Evolutionary conservation across 2,329 filamentous ascomycete genomes (phyloP).

Genomic region (Teratosphaeria pseudoeucalypti): DNA sequence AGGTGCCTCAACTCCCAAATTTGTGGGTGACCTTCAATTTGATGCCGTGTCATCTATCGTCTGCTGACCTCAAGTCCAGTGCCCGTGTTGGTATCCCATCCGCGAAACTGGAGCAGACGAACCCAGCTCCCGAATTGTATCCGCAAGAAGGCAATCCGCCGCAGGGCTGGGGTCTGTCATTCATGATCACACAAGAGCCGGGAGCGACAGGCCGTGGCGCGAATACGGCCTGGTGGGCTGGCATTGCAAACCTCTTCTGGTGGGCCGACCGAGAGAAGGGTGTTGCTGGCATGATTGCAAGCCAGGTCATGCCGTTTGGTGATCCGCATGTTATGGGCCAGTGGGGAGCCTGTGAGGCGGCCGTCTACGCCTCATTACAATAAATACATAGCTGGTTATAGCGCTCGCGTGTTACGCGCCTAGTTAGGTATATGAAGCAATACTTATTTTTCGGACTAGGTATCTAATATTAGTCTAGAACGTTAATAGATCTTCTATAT

Average conservation of each 20-base stretch:
- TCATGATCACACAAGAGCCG: slow-evolving; percentile 25
- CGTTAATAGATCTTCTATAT: too few species aligned
- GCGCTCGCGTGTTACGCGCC: not conserved
- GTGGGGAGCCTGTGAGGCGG: slow-evolving; percentile 24
- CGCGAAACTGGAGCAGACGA: slow-evolving; percentile 26
- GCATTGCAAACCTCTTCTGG: slow-evolving; percentile 30
- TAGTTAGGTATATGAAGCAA: too few species aligned
- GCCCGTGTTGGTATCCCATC: slow-evolving; percentile 22
- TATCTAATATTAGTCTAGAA: too few species aligned
- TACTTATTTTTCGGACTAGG: too few species aligned
- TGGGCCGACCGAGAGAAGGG: slow-evolving; percentile 29
- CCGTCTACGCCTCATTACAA: slow-evolving; percentile 15
- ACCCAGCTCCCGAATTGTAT: slow-evolving; percentile 30
- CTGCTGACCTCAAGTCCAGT: not conserved
- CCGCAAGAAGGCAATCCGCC: slow-evolving; percentile 33
- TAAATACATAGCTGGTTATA: slow-evolving; percentile 1
- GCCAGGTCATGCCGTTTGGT: slow-evolving; percentile 28
- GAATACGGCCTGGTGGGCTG: slow-evolving; percentile 27
- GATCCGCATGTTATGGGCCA: slow-evolving; percentile 24
- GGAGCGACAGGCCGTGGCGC: slow-evolving; percentile 25
- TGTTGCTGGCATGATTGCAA: slow-evolving; percentile 29
- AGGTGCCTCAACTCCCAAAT: slow-evolving; percentile 18
- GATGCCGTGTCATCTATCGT: not conserved
- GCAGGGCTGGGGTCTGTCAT: slow-evolving; percentile 53
- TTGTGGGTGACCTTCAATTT: not conserved